phyloP scores from a whole-genome alignment of 2,329 filamentous ascomycete genomes.

The Lachnellula occidentalis region DNA sequence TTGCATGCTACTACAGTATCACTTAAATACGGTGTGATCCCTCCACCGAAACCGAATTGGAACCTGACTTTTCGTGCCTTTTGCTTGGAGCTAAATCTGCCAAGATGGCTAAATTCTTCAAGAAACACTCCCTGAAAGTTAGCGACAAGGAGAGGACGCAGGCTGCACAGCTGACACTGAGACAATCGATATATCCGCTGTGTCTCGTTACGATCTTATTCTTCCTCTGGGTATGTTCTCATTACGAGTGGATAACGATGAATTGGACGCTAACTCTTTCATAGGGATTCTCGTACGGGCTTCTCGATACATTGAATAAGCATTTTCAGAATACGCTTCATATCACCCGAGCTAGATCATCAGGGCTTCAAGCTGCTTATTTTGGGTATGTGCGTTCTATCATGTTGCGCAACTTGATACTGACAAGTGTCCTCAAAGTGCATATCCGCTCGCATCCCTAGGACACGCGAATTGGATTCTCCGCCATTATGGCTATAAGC shows the following conservation, averaged over 20 bases:
- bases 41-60: background rate
- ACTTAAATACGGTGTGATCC: background rate
- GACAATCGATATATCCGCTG: slow-evolving; percentile 62
- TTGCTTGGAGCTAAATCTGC: background rate
- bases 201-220: slow-evolving; percentile 60
- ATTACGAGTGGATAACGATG: background rate
- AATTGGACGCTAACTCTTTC: slow-evolving; percentile 36
- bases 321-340: slow-evolving; percentile 59
- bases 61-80: background rate
- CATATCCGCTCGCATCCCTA: slow-evolving; percentile 66
- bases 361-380: slow-evolving; percentile 59
- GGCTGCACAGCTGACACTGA: slow-evolving; percentile 57
- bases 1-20: background rate
- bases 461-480: slow-evolving; percentile 61
- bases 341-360: slow-evolving; percentile 51
- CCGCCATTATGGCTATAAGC: slow-evolving; percentile 57
- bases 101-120: slow-evolving; percentile 16
- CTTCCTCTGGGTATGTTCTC: slow-evolving; percentile 53
- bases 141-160: slow-evolving; percentile 43
- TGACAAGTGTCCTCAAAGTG: slow-evolving; percentile 61
- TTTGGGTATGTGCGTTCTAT: slow-evolving; percentile 50
- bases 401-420: slow-evolving; percentile 35
- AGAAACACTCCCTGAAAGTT: slow-evolving; percentile 18
- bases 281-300: slow-evolving; percentile 80
- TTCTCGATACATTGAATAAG: slow-evolving; percentile 75